Base-by-base conservation (phyloP, 352 stramenopile genomes). In the Phytophthora podocarpi region DNA sequence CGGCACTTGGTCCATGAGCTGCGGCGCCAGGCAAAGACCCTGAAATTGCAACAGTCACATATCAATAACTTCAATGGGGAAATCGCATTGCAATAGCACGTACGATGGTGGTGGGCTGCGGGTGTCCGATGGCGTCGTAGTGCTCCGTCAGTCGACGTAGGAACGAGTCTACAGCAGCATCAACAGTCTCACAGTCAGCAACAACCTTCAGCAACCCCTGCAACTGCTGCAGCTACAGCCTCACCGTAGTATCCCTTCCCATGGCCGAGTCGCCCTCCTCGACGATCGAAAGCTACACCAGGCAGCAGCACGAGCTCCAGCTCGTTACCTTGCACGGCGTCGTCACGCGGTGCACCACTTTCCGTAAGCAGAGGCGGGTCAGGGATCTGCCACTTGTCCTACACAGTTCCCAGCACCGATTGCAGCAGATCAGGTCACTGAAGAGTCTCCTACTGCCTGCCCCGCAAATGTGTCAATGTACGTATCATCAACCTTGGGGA, bases 301-400 rank as follows among this genome's bases (percentile, higher is more conserved):
- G 89, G 89, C 18, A 96, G 62, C 49, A 97, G 61, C 34, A 97
- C 78, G 26, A 97, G 66, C 31, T 95, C 85, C 26, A 96, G 36
- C 30, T 93, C 82, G 15, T 74, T 40, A 1, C 60, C 55, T 23
- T 64, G 57, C 15, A 91, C 57, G 4, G 82, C 74, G 30, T 91
- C 72, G 21, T 74, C 64, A 26, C 83, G 77, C 20, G 36, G 18
- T 1, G 23, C 15, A 0, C 76, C 80, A 13, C 55, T 47, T 0
- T 61, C 36, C 9, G 40, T 53, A 7, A 56, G 42, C 24, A 90
- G 35, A 27, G 82, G 68, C 11, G 87, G 89, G 43, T 97, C 85
- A 15, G 85, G 86, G 36, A 97, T 97, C 42, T 86, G 70, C 89
- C 87, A 97, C 50, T 94, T 95, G 72, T 93, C 87, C 80, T 95